Conservation (phyloP, 257 asterid genomes). For the Linaria vulgaris region DNA sequence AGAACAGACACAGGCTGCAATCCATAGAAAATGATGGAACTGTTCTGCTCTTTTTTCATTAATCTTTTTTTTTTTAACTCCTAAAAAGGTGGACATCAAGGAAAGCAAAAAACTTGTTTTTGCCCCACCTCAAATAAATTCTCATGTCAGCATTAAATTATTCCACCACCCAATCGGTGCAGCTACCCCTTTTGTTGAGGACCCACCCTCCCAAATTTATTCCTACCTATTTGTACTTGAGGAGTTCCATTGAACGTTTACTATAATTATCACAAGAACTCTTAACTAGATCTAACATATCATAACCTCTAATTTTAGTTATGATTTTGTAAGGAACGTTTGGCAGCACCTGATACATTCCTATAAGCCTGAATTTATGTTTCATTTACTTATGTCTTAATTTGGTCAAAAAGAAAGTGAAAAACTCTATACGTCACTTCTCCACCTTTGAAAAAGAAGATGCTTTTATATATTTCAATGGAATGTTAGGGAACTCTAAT, state of each 20-base stretch:
- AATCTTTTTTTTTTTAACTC: slow-evolving; percentile 15
- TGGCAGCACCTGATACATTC: too few relatives aligned
- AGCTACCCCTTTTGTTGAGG: slow-evolving; percentile 15
- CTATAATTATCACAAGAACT: background rate
- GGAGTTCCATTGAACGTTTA: background rate
- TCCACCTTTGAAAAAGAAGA: too few relatives aligned
- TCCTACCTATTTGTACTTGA: slow-evolving; percentile 15
- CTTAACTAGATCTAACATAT: too few relatives aligned
- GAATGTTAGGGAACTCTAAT: too few relatives aligned
- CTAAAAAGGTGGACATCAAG: slow-evolving; percentile 29
- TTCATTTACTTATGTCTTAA: too few relatives aligned
- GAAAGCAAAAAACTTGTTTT: background rate
- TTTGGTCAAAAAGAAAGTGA: too few relatives aligned
- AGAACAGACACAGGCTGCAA: slow-evolving; percentile 22
- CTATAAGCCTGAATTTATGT: too few relatives aligned
- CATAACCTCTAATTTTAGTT: background rate
- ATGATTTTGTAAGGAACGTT: too few relatives aligned
- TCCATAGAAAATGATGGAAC: slow-evolving; percentile 33
- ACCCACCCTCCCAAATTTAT: background rate
- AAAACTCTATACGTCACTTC: too few relatives aligned
- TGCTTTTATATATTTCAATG: too few relatives aligned
- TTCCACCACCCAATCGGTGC: slow-evolving; percentile 35
- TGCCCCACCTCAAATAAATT: slow-evolving; percentile 36
- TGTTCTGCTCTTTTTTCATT: background rate
- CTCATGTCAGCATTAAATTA: slow-evolving; percentile 35